phyloP scores from a whole-genome alignment of 371 early-diverging fungal genomes.

The Batkoa obscura region DNA sequence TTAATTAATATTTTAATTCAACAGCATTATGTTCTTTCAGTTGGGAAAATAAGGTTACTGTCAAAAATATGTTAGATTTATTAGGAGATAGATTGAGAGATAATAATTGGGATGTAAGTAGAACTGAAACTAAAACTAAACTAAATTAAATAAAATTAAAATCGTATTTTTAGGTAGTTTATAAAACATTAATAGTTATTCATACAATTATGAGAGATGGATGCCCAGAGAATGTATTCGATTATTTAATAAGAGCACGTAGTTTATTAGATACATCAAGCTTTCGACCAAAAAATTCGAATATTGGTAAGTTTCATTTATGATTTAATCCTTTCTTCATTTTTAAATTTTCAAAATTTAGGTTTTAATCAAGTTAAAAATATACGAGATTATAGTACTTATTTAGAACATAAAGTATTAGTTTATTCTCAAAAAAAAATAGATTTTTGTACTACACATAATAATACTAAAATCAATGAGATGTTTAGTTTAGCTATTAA shows the following conservation, averaged over 20 bases:
- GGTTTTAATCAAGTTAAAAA: neutral
- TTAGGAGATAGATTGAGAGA: conserved; percentile 4
- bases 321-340: neutral
- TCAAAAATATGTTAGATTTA: conserved; percentile 1
- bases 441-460: neutral
- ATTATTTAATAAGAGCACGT: neutral
- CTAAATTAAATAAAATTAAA: neutral
- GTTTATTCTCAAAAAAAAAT: neutral
- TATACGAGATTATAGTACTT: neutral
- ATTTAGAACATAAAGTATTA: conserved; percentile 3
- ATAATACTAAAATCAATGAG: neutral
- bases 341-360: neutral
- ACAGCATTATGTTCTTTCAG: conserved; percentile 1
- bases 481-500: neutral
- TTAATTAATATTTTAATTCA: neutral
- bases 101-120: neutral
- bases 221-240: neutral
- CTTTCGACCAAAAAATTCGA: neutral
- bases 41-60: conserved; percentile 4
- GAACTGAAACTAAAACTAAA: neutral
- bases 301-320: neutral
- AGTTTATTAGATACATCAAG: neutral
- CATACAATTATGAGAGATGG: conserved; percentile 5
- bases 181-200: neutral
- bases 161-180: conserved; percentile 1